Conservation (phyloP, 352 stramenopile genomes). For the Phytopythium helicoides region DNA sequence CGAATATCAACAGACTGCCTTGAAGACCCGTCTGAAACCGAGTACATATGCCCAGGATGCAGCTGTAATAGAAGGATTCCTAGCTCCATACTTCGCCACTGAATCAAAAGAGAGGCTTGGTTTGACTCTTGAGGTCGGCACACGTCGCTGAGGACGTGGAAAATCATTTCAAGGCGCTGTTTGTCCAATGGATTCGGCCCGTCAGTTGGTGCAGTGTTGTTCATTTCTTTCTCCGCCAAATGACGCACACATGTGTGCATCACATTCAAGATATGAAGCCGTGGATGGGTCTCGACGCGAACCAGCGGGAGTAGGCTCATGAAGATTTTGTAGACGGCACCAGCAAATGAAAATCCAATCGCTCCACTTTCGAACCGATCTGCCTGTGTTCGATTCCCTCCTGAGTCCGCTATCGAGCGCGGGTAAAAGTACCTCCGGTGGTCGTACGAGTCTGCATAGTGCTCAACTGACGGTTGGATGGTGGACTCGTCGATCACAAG, state of each 20-base stretch:
- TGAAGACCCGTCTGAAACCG: not conserved
- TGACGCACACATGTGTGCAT: slow-evolving; percentile 30
- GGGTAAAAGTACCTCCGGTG: slow-evolving; percentile 32
- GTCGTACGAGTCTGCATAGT: slow-evolving; percentile 22
- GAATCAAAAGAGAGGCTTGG: slow-evolving; percentile 16
- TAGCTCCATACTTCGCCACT: slow-evolving; percentile 44
- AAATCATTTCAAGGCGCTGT: slow-evolving; percentile 34
- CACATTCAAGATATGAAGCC: slow-evolving; percentile 60
- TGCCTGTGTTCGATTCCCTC: not conserved
- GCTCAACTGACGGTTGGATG: slow-evolving; percentile 13
- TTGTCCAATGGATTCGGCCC: slow-evolving; percentile 29
- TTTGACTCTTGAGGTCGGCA: slow-evolving; percentile 16
- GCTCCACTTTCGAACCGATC: not conserved
- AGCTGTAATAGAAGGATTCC: slow-evolving; percentile 31
- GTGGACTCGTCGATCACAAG: slow-evolving; percentile 31
- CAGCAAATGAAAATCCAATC: slow-evolving; percentile 36
- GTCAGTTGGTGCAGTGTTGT: not conserved
- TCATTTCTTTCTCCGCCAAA: slow-evolving; percentile 22
- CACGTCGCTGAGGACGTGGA: slow-evolving; percentile 32
- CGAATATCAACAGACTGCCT: too few relatives aligned
- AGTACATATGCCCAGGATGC: slow-evolving; percentile 15
- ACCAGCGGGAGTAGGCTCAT: slow-evolving; percentile 51
- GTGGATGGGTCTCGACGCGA: slow-evolving; percentile 36
- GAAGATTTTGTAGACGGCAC: slow-evolving; percentile 39
- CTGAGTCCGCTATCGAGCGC: slow-evolving; percentile 13